These are phyloP conservation scores for Talaromyces sp. DNA, from an alignment of 2,329 filamentous ascomycete genomes.

Conservation along the genomic window DNA sequence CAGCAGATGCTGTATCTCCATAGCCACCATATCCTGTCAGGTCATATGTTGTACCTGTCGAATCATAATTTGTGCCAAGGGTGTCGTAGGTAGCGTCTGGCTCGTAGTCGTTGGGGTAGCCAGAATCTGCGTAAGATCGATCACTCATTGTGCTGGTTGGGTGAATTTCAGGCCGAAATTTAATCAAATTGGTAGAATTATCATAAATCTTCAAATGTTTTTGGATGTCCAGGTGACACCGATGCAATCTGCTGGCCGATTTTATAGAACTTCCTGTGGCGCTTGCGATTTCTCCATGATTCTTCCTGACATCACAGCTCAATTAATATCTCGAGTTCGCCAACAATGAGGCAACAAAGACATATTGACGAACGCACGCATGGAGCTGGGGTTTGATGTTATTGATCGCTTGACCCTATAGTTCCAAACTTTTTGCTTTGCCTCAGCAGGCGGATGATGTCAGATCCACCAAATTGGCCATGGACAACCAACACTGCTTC, in stretches of 20 bases:
- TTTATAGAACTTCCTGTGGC: neutral
- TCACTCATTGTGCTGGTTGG: slow-evolving; percentile 21
- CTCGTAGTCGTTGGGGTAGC: slow-evolving; percentile 24
- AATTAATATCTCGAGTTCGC: neutral
- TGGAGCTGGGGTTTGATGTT: neutral
- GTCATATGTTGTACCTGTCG: slow-evolving; percentile 17
- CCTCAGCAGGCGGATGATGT: slow-evolving; percentile 20
- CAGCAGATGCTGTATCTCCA: slow-evolving; percentile 19
- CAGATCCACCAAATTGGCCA: neutral
- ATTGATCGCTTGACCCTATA: neutral
- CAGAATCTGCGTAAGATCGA: slow-evolving; percentile 18
- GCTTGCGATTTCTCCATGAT: neutral
- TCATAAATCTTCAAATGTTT: neutral
- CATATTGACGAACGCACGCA: neutral
- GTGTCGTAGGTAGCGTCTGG: slow-evolving; percentile 29
- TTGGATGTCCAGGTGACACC: neutral
- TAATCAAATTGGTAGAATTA: neutral
- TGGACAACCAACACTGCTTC: neutral
- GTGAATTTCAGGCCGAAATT: neutral
- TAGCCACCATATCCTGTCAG: slow-evolving; percentile 21
- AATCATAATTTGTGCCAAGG: slow-evolving; percentile 21
- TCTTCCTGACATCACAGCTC: neutral
- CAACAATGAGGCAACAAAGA: neutral
- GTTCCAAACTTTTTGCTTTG: slow-evolving; percentile 13
- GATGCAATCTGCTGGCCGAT: neutral